A percentile compares a stretch with the other conserved stretches of the same genome.
These are phyloP conservation scores for Bipolaris gigantea DNA, from an alignment of 2,329 filamentous ascomycete species.

Conservation along the genomic window DNA sequence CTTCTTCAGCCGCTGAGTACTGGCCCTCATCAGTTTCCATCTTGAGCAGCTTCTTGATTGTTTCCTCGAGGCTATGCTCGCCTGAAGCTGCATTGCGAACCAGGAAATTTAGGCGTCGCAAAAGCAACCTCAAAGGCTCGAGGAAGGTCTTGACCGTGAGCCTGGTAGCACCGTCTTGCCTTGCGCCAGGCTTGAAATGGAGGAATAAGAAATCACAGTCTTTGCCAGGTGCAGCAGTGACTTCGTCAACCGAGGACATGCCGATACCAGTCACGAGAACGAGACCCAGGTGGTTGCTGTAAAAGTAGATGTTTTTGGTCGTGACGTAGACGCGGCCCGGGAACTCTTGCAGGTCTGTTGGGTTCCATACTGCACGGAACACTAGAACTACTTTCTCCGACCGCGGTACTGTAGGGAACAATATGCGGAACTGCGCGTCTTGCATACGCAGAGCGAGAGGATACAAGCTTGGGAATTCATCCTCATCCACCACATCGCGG, in stretches of 20 bases:
- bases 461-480: constrained; percentile 73
- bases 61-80: constrained; percentile 68
- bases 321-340: constrained; percentile 88
- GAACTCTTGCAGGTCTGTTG: constrained; percentile 74
- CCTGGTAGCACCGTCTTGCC: constrained; percentile 66
- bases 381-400: constrained; percentile 87
- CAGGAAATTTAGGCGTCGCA: constrained; percentile 80
- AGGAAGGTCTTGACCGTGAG: constrained; percentile 92
- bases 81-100: constrained; percentile 78
- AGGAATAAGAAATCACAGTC: constrained; percentile 93
- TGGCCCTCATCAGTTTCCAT: constrained; percentile 65
- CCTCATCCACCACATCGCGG: constrained; percentile 34
- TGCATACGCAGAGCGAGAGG: constrained; percentile 81
- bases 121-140: constrained; percentile 79
- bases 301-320: constrained; percentile 87
- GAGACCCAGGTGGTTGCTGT: constrained; percentile 90
- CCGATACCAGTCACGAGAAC: constrained; percentile 79
- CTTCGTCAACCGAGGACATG: constrained; percentile 78
- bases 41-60: constrained; percentile 72
- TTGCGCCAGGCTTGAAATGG: constrained; percentile 68
- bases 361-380: constrained; percentile 88
- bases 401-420: constrained; percentile 79
- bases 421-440: constrained; percentile 86
- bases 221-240: constrained; percentile 84
- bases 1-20: constrained; percentile 75